Conservation (phyloP, 129 eudicot genomes). For the Escallonia rubra region DNA sequence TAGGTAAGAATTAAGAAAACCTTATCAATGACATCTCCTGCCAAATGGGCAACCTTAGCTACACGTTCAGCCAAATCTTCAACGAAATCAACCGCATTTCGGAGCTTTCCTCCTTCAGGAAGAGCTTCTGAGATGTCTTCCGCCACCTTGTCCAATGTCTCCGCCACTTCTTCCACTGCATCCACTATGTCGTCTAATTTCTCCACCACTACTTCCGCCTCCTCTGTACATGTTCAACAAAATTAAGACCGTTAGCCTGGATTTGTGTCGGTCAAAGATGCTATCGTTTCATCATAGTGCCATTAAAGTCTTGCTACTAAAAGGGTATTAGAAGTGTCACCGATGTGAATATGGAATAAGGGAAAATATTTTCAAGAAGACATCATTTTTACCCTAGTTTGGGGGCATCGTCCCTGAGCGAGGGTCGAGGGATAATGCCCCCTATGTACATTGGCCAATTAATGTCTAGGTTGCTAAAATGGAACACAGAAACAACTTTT, state of each 20-base stretch:
- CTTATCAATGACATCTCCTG: conserved; percentile 32
- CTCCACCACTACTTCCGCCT: conserved; percentile 14
- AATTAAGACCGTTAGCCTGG: neutral
- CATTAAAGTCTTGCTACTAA: neutral
- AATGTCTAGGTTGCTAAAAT: too few relatives aligned
- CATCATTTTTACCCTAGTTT: too few relatives aligned
- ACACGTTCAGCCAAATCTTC: conserved; percentile 31
- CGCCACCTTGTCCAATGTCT: conserved; percentile 27
- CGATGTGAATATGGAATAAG: neutral
- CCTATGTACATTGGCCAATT: too few relatives aligned
- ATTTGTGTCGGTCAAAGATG: neutral
- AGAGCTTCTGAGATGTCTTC: conserved; percentile 25
- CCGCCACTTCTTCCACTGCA: conserved; percentile 32
- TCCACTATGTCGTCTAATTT: conserved; percentile 23
- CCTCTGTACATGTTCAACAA: conserved; percentile 1
- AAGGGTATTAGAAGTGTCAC: neutral
- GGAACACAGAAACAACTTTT: neutral
- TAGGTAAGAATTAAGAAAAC: too few relatives aligned
- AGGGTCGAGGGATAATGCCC: too few relatives aligned
- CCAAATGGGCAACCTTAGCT: conserved; percentile 23
- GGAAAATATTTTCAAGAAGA: neutral
- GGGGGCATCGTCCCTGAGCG: too few relatives aligned
- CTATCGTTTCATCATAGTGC: neutral
- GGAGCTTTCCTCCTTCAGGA: conserved; percentile 33
- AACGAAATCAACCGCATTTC: conserved; percentile 1